These are phyloP conservation scores for Nakazawaea laoshanensis DNA, from an alignment of 805 yeast species.

Conservation along the genomic window DNA sequence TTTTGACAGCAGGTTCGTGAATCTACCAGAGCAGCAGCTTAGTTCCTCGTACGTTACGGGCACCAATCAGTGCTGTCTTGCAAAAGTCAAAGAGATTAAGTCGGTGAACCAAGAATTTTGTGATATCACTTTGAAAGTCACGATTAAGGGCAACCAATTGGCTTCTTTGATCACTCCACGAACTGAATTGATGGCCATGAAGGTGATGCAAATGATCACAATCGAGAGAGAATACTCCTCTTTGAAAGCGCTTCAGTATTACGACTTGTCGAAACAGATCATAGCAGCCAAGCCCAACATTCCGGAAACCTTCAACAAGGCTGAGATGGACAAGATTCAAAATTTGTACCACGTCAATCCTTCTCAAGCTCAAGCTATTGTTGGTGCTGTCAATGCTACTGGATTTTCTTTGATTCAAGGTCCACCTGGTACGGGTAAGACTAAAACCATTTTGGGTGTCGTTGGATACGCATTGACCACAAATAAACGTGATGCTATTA, in stretches of 20 bases:
- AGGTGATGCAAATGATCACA: conserved; percentile 81
- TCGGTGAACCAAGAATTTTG: conserved; percentile 52
- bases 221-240: conserved; percentile 90
- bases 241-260: conserved; percentile 71
- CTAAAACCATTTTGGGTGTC: conserved; percentile 90
- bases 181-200: conserved; percentile 55
- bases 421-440: conserved; percentile 99
- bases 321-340: conserved; percentile 34
- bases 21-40: conserved; percentile 14
- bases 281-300: conserved; percentile 54
- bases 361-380: conserved; percentile 88
- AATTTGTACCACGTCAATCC: conserved; percentile 55
- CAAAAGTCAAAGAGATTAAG: conserved; percentile 70
- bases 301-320: conserved; percentile 26
- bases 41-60: conserved; percentile 18
- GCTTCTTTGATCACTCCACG: conserved; percentile 53
- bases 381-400: conserved; percentile 48
- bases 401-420: conserved; percentile 95
- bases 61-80: conserved; percentile 73
- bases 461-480: conserved; percentile 65
- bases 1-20: conserved; percentile 30
- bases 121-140: conserved; percentile 70
- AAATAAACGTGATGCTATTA: not conserved
- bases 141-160: conserved; percentile 41
- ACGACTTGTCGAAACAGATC: conserved; percentile 65